Base-by-base conservation (phyloP, 495 filamentous ascomycete species). In the Thermochaetoides thermophila region DNA sequence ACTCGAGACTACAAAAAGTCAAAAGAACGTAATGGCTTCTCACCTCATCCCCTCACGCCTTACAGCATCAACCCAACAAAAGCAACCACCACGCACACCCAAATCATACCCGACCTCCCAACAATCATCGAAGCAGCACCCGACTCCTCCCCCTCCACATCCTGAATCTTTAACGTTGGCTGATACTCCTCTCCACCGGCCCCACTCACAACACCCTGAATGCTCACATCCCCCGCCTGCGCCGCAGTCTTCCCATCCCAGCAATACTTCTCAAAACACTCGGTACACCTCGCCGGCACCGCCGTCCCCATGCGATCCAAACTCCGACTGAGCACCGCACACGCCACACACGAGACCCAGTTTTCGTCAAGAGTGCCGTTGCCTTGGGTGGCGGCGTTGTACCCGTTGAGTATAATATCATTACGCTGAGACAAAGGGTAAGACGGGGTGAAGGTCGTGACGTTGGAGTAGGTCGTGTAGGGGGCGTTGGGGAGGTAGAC, bases 401-500 rank as follows among this genome's bases (percentile, higher is more conserved):
- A 85, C 8, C 84, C 87, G 46, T 96, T 96, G 38, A 66, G 50
- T 36, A 96, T 83, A 39, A 89, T 78, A 21, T 63, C 59, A 52
- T 95, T 71, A 29, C 86, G 74, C 49, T 81, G 45, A 5, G 46
- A 58, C 43, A 69, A 54, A 9, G 69, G 62, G 60, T 82, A 85
- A 3, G 44, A 43, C 3, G 71, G 60, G 23, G 69, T 53, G 49
- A 78, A 83, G 19, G 89, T 95, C 3, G 74, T 74, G 3, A 75
- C 56, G 57, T 95, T 95, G 44, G 70, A 77, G 27, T 64, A 44
- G 40, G 63, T 66, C 23, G 68, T 71, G 57, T 89, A 94, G 0
- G 87, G 87, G 10, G 68, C 57, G 53, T 93, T 94, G 32, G 87
- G 81, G n/a, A 96, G 44, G 56, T 95, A 96, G 38, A 96, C 81